Evolutionary conservation across 202 grass and related monocot species (phyloP).

Genomic region (Setaria viridis): DNA sequence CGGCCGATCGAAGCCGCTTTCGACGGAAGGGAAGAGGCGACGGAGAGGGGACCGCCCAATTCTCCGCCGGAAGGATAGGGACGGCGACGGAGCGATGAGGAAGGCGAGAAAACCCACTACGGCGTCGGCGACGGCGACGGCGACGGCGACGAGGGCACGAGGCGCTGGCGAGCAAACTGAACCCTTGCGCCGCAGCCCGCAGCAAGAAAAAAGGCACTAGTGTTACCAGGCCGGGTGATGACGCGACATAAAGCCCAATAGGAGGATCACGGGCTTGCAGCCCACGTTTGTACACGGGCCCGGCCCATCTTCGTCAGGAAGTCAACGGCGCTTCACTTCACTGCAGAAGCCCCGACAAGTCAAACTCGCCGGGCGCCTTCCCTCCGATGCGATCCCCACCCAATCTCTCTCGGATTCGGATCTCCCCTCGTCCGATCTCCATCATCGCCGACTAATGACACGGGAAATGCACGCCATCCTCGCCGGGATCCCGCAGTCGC

Average conservation of each 20-base stretch:
- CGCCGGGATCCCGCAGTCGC: conserved; percentile 37
- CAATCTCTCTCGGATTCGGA: conserved; percentile 16
- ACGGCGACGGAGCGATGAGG: not conserved
- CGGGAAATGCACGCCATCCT: conserved; percentile 35
- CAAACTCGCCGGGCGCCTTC: conserved; percentile 18
- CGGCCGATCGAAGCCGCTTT: not conserved
- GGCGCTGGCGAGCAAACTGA: not conserved
- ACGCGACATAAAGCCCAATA: not conserved
- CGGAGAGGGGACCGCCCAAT: not conserved
- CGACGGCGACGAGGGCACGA: not conserved
- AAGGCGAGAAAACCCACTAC: not conserved
- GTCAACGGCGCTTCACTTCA: not conserved
- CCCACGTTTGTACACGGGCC: not conserved
- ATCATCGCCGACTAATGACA: not conserved
- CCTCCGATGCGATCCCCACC: not conserved
- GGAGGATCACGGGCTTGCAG: not conserved
- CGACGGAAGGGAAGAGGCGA: not conserved
- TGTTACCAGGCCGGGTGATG: not conserved
- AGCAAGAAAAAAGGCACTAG: not conserved
- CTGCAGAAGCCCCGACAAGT: not conserved
- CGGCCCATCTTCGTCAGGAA: not conserved
- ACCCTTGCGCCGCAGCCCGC: not conserved
- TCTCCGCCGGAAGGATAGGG: not conserved
- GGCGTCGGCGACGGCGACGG: not conserved
- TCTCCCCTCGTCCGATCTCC: not conserved